Percentiles rank a stretch among this genome's conserved stretches.
phyloP scores from a whole-genome alignment of 2,329 filamentous ascomycete genomes.

The Metarhizium rileyi region DNA sequence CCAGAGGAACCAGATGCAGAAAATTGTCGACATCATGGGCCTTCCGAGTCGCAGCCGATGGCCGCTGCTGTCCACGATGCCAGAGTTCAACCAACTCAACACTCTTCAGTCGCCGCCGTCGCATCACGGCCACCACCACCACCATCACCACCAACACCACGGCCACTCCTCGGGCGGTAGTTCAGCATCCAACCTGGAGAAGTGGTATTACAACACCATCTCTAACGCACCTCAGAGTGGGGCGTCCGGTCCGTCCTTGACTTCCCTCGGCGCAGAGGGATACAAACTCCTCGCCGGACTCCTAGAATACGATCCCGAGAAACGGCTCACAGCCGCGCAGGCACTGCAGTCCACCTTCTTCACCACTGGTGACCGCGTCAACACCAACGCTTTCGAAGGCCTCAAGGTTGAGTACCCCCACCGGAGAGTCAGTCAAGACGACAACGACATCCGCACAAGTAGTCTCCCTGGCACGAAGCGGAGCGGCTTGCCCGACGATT shows the following conservation, averaged over 20 bases:
- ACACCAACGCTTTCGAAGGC: slow-evolving; percentile 82
- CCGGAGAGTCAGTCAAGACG: slow-evolving; percentile 82
- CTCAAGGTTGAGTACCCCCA: slow-evolving; percentile 83
- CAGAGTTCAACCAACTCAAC: slow-evolving; percentile 67
- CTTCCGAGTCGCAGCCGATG: slow-evolving; percentile 81
- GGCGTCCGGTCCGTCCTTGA: slow-evolving; percentile 27
- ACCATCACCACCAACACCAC: slow-evolving; percentile 17
- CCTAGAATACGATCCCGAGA: slow-evolving; percentile 86
- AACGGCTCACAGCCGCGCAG: slow-evolving; percentile 76
- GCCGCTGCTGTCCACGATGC: slow-evolving; percentile 77
- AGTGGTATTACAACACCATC: slow-evolving; percentile 68
- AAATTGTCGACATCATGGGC: slow-evolving; percentile 94
- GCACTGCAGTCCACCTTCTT: slow-evolving; percentile 93
- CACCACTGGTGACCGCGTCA: slow-evolving; percentile 60
- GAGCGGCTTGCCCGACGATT: slow-evolving; percentile 75
- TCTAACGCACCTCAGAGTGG: slow-evolving; percentile 38
- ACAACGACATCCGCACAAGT: slow-evolving; percentile 88
- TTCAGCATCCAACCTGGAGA: slow-evolving; percentile 51
- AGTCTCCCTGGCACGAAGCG: slow-evolving; percentile 87
- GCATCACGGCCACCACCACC: slow-evolving; percentile 23
- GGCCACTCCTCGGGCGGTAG: slow-evolving; percentile 10
- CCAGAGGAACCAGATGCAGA: slow-evolving; percentile 97
- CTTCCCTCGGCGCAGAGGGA: slow-evolving; percentile 63
- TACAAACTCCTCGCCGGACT: slow-evolving; percentile 73
- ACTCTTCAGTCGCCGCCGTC: slow-evolving; percentile 41